A percentile compares a stretch with the other conserved stretches of the same genome.
These are phyloP conservation scores for Inga leiocalycina DNA, from an alignment of 306 rosid species.

Conservation along the genomic window DNA sequence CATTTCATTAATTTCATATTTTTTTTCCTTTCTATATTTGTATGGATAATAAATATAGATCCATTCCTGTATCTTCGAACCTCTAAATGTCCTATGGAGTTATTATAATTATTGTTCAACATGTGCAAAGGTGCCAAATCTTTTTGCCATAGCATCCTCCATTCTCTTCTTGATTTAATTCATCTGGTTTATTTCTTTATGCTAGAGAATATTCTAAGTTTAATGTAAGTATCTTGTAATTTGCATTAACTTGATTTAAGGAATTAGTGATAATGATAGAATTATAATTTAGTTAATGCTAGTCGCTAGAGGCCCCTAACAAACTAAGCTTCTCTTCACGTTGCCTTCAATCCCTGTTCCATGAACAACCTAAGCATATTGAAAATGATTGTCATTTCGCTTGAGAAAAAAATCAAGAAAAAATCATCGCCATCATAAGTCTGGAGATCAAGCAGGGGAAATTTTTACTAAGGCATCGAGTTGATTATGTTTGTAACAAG, in stretches of 20 bases:
- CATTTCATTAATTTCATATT: neutral
- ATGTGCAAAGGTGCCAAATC: constrained; percentile 23
- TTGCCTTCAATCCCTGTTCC: neutral
- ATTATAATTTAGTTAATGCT: neutral
- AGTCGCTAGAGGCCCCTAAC: neutral
- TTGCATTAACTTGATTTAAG: neutral
- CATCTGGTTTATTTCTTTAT: constrained; percentile 4
- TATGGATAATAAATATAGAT: constrained; percentile 18
- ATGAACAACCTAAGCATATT: neutral
- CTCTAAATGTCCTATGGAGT: constrained; percentile 23
- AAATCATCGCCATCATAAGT: neutral
- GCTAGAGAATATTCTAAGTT: neutral
- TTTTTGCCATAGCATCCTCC: neutral
- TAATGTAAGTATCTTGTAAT: neutral
- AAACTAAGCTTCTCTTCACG: neutral
- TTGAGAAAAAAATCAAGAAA: neutral
- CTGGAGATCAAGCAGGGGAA: neutral
- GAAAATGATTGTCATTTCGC: neutral
- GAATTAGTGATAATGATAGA: neutral
- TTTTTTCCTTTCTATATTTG: neutral
- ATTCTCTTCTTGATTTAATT: constrained; percentile 23
- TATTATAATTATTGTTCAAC: neutral
- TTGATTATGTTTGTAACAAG: neutral
- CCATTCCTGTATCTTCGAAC: constrained; percentile 9
- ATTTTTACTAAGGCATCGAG: neutral